Evolutionary conservation across 2,329 filamentous ascomycete genomes (phyloP), one percentile per base, ranked within the genome.

Genomic region (Dichotomopilus funicola): DNA sequence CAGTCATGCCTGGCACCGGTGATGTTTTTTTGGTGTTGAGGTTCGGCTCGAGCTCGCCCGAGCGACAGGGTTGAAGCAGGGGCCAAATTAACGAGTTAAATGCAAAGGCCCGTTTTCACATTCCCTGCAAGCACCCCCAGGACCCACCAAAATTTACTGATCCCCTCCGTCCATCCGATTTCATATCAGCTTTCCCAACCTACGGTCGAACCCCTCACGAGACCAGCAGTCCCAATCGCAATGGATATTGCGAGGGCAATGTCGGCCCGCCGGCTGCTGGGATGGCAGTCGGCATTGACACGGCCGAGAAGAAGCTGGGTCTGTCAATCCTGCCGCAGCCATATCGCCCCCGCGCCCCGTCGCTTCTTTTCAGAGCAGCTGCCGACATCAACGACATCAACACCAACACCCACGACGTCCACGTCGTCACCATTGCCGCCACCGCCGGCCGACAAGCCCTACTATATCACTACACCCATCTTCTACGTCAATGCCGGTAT

Each of bases 401-500:
- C 42, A 37, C 48, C 52, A 35, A 33, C 46, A n/a, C 35, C 53
- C 6, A 41, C 45, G 31, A 38, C 55, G 37, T 51, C 42, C 40
- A 45, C 49, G 8, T 8, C 54, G 33, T 9, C 47, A 31, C 33
- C 45, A 34, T 7, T 43, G 35, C 33, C 45, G 36, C 38, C 54
- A 38, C 53, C 44, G 43, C 47, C 41, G 11, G 13, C 44, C 13
- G 42, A 59, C 58, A 97, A 97, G 75, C 91, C 92, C 7, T 96
- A 87, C 75, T 99, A 97, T 76, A 79, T 96, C 66, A 97, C 94
- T 5, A 95, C 91, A 7, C 94, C 94, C 2, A 99, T 99, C 56
- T 99, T 97, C 76, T 99, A 99, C 72, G 94, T 99, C 75, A 99
- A 99, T 80, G 89, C 91, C 54, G 85, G 89, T 91, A 75, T 34